Base-by-base conservation (phyloP, 192 early-diverging fungal genomes). In the Mortierella antarctica region DNA sequence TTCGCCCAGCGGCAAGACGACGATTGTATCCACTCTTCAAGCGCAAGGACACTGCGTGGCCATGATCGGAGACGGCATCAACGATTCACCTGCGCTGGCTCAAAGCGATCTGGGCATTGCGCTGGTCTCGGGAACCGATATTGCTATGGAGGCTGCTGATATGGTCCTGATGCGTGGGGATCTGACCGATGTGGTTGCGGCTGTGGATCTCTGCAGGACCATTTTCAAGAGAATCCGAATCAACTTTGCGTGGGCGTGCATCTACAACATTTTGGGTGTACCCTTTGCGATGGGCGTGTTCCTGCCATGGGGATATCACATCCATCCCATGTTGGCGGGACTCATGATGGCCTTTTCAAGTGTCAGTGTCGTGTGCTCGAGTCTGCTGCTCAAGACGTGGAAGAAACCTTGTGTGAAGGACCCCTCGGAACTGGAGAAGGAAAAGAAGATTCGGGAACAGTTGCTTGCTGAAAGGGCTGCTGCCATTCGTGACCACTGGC, bases 21-120 rank as follows among this genome's bases (percentile, higher is more conserved):
- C 86, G 2, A 89, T 99, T 39, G 89, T 99, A 2, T 77, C 85
- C 59, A 72, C 77, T 17, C 74, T 98, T 85, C 95, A 97, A 65
- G n/a, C 62, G 5, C 52, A 70, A 53, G 62, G 62, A 5, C 84
- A 86, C 14, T 75, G 90, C 64, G 93, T 96, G 0, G 97, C 96
- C 7, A 96, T 99, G 94, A 93, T 98, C 3, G 97, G 97, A 14
- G 97, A 99, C 76, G 97, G 97, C 47, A 92, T 97, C 74, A 99
- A 99, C 67, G 97, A 99, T 67, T 94, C 96, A 9, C 96, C 96
- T 20, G 93, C 95, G 10, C 82, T 99, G 61, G 96, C 95, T 0
- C 88, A 89, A 10, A 87, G 93, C 10, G 90, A 98, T 68, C 82
- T 99, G 14, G 96, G 96, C 1, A 94, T 99, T 71, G 95, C 96